Evolutionary conservation across 495 filamentous ascomycete species (phyloP).

Genomic region (Hyaloscypha hepaticicola): DNA sequence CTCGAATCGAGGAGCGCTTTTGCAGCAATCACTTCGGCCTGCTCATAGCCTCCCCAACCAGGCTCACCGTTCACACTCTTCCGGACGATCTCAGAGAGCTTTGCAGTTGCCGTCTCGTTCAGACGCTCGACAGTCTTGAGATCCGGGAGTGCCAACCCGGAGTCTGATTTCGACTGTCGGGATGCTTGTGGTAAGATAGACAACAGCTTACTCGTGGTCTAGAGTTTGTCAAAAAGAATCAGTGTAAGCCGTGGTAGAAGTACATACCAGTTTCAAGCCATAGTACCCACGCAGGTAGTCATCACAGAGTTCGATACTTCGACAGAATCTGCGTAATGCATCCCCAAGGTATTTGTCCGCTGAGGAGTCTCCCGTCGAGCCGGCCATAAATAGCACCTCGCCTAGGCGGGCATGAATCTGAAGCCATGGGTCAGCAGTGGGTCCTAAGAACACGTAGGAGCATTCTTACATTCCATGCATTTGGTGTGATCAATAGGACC

Average conservation of each 20-base stretch:
- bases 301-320: conserved; percentile 91
- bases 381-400: conserved; percentile 73
- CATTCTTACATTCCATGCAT: conserved; percentile 86
- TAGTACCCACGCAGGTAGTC: conserved; percentile 91
- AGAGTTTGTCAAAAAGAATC: conserved; percentile 21
- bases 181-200: conserved; percentile 15
- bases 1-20: conserved; percentile 63
- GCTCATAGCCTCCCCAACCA: conserved; percentile 70
- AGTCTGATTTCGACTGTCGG: conserved; percentile 31
- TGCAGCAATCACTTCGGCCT: conserved; percentile 75
- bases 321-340: conserved; percentile 77
- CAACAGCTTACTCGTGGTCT: conserved; percentile 31
- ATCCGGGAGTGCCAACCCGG: conserved; percentile 45
- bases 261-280: conserved; percentile 72
- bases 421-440: background rate
- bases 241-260: background rate
- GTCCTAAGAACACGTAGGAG: conserved; percentile 4
- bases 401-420: conserved; percentile 83
- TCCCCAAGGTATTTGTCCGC: conserved; percentile 57
- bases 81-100: conserved; percentile 73
- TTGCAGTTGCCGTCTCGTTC: conserved; percentile 68
- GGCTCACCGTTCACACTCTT: conserved; percentile 55
- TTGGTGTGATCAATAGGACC: conserved; percentile 81
- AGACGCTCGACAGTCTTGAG: conserved; percentile 61
- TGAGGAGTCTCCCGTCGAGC: conserved; percentile 43